Evolutionary conservation across 331 rosid species (phyloP), one percentile per base, ranked within the genome.

Genomic region (Quercus lobata): DNA sequence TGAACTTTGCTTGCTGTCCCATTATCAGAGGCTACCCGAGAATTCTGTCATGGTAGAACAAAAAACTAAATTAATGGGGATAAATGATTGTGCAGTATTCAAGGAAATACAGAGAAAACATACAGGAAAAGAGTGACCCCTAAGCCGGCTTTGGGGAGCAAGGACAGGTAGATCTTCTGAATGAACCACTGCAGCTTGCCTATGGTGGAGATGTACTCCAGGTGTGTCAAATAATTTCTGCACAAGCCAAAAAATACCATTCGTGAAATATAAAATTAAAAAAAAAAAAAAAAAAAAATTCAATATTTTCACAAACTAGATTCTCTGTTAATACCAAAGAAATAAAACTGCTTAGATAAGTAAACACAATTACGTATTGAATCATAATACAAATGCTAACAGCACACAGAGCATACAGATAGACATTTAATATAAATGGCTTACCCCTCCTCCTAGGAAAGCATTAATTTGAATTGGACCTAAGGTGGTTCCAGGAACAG

Each of bases 401-500:
- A 49, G 16, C 55, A 19, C 16, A 9, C 37, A 24, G 52, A 54
- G 46, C 60, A 54, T 2, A 65, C n/a, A 57, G 25, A 61, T 46
- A 29, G 25, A 66, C 49, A 76, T 66, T 77, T 53, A 55, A 60
- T 46, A 57, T 46, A 76, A 35, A 71, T 25, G 78, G 25, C 92
- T 58, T 90, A 94, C 97, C 92, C 96, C 98, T 80, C 95, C 98
- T 81, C 98, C 94, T 41, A 90, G 82, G 86, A 94, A 94, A 84
- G 98, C 97, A 76, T 94, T 84, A 72, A 94, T 94, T 86, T 84
- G 91, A 80, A 94, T 94, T 83, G 98, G 97, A 78, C 98, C 98
- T 65, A 94, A 80, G 52, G 98, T 94, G 65, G 98, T 94, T 90
- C 97, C 98, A 34, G 98, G 98, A 82, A 94, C 98, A n/a, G 98